Base-by-base conservation (phyloP, 768 basidiomycete genomes). In the Lepiota brunneoincarnata region DNA sequence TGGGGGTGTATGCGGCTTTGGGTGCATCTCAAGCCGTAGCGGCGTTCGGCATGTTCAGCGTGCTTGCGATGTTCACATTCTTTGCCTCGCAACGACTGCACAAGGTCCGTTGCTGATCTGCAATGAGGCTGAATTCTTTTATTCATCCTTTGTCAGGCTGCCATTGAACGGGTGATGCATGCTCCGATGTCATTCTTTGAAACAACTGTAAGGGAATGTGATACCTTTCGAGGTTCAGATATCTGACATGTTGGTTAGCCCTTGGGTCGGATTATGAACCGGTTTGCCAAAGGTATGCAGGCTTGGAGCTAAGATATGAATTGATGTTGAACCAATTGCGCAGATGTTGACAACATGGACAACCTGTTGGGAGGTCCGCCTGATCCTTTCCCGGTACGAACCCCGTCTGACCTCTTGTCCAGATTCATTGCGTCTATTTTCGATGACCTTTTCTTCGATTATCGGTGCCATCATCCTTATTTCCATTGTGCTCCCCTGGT, bases 131-230 rank as follows among this genome's bases (percentile, higher is more conserved):
- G 6, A 18, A 10, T n/a, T n/a, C 14, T 52, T 41, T 38, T n/a
- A 43, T 46, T 43, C n/a, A 11, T n/a, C 36, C 38, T 59, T 50
- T 0, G 23, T 24, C 15, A 86, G 83, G 70, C 69, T 56, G 84
- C 89, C 4, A 80, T 90, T 51, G 69, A 74, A 6, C 81, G 86
- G 18, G 80, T 93, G 44, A 81, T 95, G 79, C 81, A 85, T 64
- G 90, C 91, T 0, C 92, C 92, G 0, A 93, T 91, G 86, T 84
- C 83, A 6, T 94, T 93, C 73, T 95, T 93, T 64, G 93, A 95
- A 64, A 93, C 86, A 1, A 91, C 89, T 4, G 84, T 86, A 62
- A 61, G 75, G 62, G 34, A 6, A 31, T 26, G n/a, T 42, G n/a
- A 20, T 40, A 12, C 12, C 6, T 7, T 18, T 18, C 53, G 39